Evolutionary conservation across 306 rosid genomes (phyloP).

Genomic region (Fragaria ananassa): DNA sequence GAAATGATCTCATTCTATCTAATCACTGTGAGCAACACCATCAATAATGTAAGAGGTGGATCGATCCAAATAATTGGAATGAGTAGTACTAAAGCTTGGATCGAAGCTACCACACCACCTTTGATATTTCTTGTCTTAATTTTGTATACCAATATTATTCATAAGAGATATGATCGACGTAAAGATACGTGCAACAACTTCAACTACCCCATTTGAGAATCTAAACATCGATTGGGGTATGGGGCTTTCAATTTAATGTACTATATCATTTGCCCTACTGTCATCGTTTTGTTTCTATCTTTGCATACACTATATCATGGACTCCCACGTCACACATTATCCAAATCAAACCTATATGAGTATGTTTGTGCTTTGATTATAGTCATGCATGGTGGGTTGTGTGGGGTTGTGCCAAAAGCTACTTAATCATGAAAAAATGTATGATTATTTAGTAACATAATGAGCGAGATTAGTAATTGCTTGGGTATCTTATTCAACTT

Average conservation of each 20-base stretch:
- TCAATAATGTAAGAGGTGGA: background rate
- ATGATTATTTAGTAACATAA: background rate
- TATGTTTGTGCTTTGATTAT: background rate
- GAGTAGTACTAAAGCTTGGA: background rate
- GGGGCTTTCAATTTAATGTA: background rate
- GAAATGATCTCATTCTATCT: background rate
- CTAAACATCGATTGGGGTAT: background rate
- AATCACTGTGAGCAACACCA: background rate
- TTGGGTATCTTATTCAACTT: background rate
- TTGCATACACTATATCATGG: background rate
- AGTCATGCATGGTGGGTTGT: background rate
- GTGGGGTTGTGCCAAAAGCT: background rate
- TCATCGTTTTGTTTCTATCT: background rate
- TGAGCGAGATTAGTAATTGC: background rate
- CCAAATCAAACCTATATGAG: background rate
- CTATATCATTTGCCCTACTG: background rate
- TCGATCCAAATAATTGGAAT: background rate
- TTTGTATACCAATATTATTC: background rate
- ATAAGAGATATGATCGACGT: background rate
- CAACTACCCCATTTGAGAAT: background rate
- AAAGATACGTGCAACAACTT: constrained; percentile 1
- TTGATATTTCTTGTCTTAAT: background rate
- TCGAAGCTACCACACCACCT: background rate
- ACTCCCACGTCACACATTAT: background rate
- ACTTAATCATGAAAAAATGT: background rate